A percentile compares a stretch with the other conserved stretches of the same genome.
phyloP scores from a whole-genome alignment of 345 rosid species.

The Pugionium dolabratum region DNA sequence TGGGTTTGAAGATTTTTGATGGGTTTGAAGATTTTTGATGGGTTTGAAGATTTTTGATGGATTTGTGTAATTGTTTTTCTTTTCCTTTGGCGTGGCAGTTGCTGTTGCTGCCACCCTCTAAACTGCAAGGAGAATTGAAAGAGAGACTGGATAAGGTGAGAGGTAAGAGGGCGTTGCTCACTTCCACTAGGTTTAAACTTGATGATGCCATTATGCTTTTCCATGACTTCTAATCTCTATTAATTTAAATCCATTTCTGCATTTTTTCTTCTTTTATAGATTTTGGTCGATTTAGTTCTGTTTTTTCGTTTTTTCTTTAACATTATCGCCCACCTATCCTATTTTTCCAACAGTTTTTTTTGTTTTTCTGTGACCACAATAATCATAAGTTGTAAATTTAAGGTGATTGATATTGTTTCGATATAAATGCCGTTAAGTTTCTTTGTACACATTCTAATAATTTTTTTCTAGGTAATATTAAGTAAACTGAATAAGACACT shows the following conservation, averaged over 20 bases:
- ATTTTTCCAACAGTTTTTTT: too few relatives aligned
- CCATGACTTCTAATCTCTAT: slow-evolving; percentile 55
- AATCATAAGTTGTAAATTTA: too few relatives aligned
- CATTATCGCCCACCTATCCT: too few relatives aligned
- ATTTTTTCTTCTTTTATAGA: neutral
- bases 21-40: too few relatives aligned
- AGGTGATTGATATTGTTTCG: too few relatives aligned
- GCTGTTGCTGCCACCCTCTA: slow-evolving; percentile 43
- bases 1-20: neutral
- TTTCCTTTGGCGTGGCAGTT: slow-evolving; percentile 45
- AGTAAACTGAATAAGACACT: too few relatives aligned
- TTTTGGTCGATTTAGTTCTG: neutral
- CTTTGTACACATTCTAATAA: too few relatives aligned
- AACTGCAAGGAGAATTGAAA: slow-evolving; percentile 40
- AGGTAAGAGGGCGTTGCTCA: slow-evolving; percentile 47
- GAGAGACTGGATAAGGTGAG: slow-evolving; percentile 43
- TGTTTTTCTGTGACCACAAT: too few relatives aligned
- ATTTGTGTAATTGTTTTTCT: neutral
- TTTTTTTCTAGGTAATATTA: too few relatives aligned
- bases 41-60: too few relatives aligned
- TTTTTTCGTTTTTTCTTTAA: too few relatives aligned
- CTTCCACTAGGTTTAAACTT: slow-evolving; percentile 60
- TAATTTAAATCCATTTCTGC: neutral
- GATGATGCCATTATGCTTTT: slow-evolving; percentile 81
- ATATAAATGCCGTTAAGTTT: too few relatives aligned